Evolutionary conservation across 2,329 filamentous ascomycete genomes (phyloP), one percentile per base, ranked within the genome.

Genomic region (Pseudophaeomoniella oleicola): DNA sequence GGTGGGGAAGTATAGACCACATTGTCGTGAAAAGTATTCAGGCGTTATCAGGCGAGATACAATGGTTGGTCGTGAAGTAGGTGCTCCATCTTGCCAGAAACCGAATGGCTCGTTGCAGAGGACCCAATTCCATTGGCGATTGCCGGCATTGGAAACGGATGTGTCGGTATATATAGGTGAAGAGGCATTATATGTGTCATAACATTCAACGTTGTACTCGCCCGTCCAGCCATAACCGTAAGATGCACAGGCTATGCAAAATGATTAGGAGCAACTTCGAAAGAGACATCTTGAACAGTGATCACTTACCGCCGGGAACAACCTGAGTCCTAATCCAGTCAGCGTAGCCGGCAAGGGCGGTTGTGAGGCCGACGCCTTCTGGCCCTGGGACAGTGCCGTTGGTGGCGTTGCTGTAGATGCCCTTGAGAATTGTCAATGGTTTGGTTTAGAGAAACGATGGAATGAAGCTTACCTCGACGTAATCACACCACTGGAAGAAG

Each of bases 71-170:
- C 46, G 51, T 37, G 49, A 52, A 3, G 47, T 33, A 1, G 72
- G 71, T 4, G 69, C 69, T 14, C 66, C 67, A 41, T 64, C 63
- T 49, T 73, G 68, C 63, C 66, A 75, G 51, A 64, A 72, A 38
- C 57, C 66, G 39, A 72, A 66, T n/a, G 73, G 72, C 50, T 78
- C 70, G 48, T 78, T 77, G 59, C 75, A 78, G 2, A 65, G 59
- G 53, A 75, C 63, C 72, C 73, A 78, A 5, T 59, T 50, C 72
- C 71, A 78, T 42, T 73, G 69, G 0, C 70, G 55, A 43, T 69
- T 60, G 19, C 57, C 45, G 0, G 46, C 37, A 48, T 76, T 75
- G 34, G 43, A 44, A 4, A 68, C 54, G 2, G 53, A 56, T 13
- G 48, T 53, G 48, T 78, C 69, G 3, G 63, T 68, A 52, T 59